A percentile compares a stretch with the other conserved stretches of the same genome.
phyloP scores from a whole-genome alignment of 1,139 yeast species.

The Insectozyma bohioensis region DNA sequence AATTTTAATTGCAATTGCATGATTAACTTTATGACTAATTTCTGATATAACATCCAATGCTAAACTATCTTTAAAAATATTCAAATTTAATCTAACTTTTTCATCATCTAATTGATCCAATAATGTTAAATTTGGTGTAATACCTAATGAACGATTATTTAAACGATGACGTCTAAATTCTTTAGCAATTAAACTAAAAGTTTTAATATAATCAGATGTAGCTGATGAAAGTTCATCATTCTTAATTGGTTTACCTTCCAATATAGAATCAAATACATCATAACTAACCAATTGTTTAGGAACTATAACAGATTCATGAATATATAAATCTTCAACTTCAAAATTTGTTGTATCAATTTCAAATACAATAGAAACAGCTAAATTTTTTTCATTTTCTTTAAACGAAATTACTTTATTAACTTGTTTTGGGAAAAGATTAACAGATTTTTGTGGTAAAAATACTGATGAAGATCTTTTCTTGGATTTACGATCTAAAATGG shows the following conservation, averaged over 20 bases:
- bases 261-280: constrained; percentile 52
- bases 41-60: constrained; percentile 69
- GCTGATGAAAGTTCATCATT: constrained; percentile 53
- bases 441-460: constrained; percentile 77
- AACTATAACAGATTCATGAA: constrained; percentile 69
- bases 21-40: constrained; percentile 76
- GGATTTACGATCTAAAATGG: constrained; percentile 82
- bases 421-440: constrained; percentile 67
- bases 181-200: constrained; percentile 64
- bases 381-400: constrained; percentile 55
- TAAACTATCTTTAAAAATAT: constrained; percentile 64
- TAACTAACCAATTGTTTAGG: constrained; percentile 59
- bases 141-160: constrained; percentile 47
- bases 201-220: constrained; percentile 64
- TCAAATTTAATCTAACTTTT: constrained; percentile 65
- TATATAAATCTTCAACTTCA: constrained; percentile 74
- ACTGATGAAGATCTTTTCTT: constrained; percentile 90
- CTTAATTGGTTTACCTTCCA: constrained; percentile 30
- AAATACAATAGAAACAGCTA: constrained; percentile 79
- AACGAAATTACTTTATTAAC: constrained; percentile 65
- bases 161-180: constrained; percentile 75
- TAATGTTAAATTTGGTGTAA: constrained; percentile 61
- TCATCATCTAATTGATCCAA: constrained; percentile 87
- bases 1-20: constrained; percentile 80
- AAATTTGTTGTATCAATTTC: constrained; percentile 74